Evolutionary conservation across 257 asterid species (phyloP).

Genomic region (Rauvolfia tetraphylla): DNA sequence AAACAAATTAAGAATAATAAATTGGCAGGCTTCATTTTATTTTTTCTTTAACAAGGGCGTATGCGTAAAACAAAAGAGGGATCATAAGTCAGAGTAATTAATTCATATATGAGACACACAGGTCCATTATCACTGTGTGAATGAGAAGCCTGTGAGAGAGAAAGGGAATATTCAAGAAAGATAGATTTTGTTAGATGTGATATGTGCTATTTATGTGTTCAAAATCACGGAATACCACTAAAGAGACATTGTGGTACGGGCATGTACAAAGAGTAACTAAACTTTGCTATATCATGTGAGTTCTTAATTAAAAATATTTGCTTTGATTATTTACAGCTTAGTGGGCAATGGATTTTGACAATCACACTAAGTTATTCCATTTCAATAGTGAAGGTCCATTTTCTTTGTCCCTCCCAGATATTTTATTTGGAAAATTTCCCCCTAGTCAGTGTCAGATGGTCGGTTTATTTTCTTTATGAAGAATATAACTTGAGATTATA

Average conservation of each 20-base stretch:
- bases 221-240: slow-evolving; percentile 14
- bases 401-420: background rate
- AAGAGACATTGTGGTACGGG: slow-evolving; percentile 12
- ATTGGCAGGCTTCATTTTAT: background rate
- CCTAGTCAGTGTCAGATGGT: slow-evolving; percentile 6
- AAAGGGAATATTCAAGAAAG: slow-evolving; percentile 2
- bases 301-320: background rate
- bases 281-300: slow-evolving; percentile 8
- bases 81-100: background rate
- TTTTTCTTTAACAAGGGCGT: background rate
- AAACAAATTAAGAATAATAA: background rate
- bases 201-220: background rate
- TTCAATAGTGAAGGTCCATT: slow-evolving; percentile 4
- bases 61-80: background rate
- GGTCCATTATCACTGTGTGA: background rate
- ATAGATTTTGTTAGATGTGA: slow-evolving; percentile 12
- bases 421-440: background rate
- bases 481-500: background rate
- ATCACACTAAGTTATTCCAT: background rate
- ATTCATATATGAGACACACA: slow-evolving; percentile 4
- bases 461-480: background rate
- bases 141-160: background rate
- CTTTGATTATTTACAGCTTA: background rate
- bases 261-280: slow-evolving; percentile 13
- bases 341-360: slow-evolving; percentile 7